phyloP scores from a whole-genome alignment of 2,329 filamentous ascomycete genomes.

The Esteya vermicola region DNA sequence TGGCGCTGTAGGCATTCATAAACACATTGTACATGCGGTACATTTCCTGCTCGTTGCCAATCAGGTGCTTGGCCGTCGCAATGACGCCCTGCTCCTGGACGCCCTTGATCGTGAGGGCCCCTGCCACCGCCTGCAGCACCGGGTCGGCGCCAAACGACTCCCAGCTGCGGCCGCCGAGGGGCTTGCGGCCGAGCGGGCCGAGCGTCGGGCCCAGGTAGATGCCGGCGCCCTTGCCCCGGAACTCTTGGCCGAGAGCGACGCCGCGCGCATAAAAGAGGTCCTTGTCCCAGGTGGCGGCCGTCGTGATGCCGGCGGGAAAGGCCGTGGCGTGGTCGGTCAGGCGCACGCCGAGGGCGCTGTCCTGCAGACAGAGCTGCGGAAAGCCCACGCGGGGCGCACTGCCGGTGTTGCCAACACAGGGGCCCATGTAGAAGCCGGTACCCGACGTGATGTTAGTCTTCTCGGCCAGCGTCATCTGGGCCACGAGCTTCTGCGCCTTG shows the following conservation, averaged over 20 bases:
- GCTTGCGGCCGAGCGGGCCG: constrained; percentile 58
- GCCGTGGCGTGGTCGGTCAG: constrained; percentile 62
- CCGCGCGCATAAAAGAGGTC: constrained; percentile 53
- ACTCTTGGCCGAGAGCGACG: constrained; percentile 55
- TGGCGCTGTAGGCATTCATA: constrained; percentile 38
- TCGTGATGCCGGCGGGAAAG: constrained; percentile 68
- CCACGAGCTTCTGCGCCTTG: constrained; percentile 54
- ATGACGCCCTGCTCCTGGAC: constrained; percentile 74
- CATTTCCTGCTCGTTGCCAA: constrained; percentile 60
- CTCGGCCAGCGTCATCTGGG: constrained; percentile 65
- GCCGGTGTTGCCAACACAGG: constrained; percentile 64
- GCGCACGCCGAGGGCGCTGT: constrained; percentile 57
- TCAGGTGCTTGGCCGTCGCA: constrained; percentile 68
- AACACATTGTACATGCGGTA: constrained; percentile 40
- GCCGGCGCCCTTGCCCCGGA: constrained; percentile 59
- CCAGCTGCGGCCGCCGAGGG: constrained; percentile 60
- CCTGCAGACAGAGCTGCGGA: constrained; percentile 57
- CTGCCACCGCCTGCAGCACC: constrained; percentile 54
- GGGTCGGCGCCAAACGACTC: constrained; percentile 62
- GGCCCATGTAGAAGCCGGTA: constrained; percentile 58
- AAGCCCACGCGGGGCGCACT: constrained; percentile 57
- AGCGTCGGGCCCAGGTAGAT: constrained; percentile 57
- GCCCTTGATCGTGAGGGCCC: constrained; percentile 60
- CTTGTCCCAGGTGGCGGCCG: constrained; percentile 63
- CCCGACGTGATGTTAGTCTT: constrained; percentile 67